Evolutionary conservation across 345 rosid species (phyloP).

Genomic region (Linum trigynum): DNA sequence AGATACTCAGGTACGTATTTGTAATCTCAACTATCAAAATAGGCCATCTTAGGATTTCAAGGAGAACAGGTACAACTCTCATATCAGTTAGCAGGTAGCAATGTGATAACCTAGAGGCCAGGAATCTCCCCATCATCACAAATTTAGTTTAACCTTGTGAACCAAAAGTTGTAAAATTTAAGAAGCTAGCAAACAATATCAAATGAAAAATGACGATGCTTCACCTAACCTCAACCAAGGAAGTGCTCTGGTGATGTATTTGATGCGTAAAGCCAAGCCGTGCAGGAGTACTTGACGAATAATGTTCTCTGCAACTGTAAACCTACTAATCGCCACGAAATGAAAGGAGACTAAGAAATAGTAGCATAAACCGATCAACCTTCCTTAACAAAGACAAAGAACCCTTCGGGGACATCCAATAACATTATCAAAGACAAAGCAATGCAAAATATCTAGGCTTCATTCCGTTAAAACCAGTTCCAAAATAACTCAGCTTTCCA

Average conservation of each 20-base stretch:
- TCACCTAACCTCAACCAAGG: constrained; percentile 51
- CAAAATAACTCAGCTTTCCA: no score
- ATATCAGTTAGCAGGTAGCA: neutral
- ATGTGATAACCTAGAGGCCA: neutral
- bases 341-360: neutral
- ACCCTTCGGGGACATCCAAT: no score
- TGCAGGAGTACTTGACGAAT: constrained; percentile 34
- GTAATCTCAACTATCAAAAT: neutral
- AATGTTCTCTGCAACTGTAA: constrained; percentile 42
- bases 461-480: neutral
- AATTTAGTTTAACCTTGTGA: neutral
- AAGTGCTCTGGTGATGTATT: constrained; percentile 61
- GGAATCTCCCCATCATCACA: neutral
- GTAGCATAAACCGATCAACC: neutral
- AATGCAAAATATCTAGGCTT: neutral
- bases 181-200: neutral
- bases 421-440: neutral
- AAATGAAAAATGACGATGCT: neutral
- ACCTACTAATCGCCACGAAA: constrained; percentile 60
- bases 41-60: neutral
- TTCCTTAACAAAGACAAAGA: no score
- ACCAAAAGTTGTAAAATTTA: neutral
- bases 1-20: neutral
- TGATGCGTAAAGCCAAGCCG: constrained; percentile 35
- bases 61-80: neutral